Conservation (phyloP, 192 early-diverging fungal genomes). For the Podila horticola region DNA sequence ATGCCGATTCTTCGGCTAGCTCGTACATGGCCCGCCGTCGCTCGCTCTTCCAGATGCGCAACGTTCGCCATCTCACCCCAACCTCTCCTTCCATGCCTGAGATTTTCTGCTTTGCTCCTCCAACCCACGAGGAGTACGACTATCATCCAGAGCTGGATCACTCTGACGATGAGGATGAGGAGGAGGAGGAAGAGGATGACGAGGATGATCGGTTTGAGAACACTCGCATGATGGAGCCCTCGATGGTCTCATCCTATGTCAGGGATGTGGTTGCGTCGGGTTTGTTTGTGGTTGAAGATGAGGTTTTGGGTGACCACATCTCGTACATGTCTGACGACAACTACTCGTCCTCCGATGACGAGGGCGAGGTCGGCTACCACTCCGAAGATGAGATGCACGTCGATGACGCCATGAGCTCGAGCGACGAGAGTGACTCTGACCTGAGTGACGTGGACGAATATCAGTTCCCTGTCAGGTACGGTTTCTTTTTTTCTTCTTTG, state of each 20-base stretch:
- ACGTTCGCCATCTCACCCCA: constrained; percentile 44
- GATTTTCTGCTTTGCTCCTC: constrained; percentile 48
- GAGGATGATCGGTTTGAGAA: background rate
- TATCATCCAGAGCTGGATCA: constrained; percentile 45
- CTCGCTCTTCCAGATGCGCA: constrained; percentile 37
- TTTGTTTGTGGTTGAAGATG: constrained; percentile 35
- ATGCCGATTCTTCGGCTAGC: constrained; percentile 27
- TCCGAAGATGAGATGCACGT: constrained; percentile 47
- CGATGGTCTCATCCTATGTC: background rate
- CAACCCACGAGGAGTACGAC: constrained; percentile 51
- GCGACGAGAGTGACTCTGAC: constrained; percentile 51
- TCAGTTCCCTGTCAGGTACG: constrained; percentile 41
- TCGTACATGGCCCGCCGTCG: constrained; percentile 19
- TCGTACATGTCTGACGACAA: constrained; percentile 43
- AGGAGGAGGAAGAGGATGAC: constrained; percentile 23
- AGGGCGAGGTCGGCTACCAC: constrained; percentile 36
- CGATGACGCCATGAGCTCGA: constrained; percentile 44
- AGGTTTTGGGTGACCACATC: constrained; percentile 12
- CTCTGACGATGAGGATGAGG: constrained; percentile 50
- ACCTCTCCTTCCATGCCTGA: constrained; percentile 49
- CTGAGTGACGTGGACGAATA: constrained; percentile 47
- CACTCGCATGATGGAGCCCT: constrained; percentile 3
- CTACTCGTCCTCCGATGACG: constrained; percentile 50
- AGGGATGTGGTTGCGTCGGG: constrained; percentile 13
- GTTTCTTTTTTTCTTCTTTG: background rate